Conservation (phyloP, 208 protist genomes). For the Acanthamoeba triangularis region DNA sequence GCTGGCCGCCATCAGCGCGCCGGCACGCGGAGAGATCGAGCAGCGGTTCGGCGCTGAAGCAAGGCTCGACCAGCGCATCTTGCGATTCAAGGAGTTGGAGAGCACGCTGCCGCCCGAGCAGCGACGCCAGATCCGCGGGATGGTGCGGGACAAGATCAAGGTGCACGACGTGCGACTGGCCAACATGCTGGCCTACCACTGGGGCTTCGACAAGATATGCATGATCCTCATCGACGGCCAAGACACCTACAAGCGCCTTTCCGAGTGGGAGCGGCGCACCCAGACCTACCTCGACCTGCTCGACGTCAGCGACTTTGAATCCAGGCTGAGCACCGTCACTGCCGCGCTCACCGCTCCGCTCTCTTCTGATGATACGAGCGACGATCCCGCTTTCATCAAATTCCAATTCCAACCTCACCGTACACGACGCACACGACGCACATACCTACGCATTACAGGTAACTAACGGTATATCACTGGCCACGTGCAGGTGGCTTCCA, state of each 20-base stretch:
- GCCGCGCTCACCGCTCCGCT: not conserved
- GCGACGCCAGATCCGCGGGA: not conserved
- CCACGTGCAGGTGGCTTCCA: not conserved
- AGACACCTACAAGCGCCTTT: not conserved
- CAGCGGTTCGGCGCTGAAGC: not conserved
- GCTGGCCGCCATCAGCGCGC: not conserved
- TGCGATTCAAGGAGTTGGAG: constrained; percentile 1
- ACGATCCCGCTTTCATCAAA: constrained; percentile 43
- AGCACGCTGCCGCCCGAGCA: not conserved
- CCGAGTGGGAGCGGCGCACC: not conserved
- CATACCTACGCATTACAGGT: not conserved
- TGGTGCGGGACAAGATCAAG: constrained; percentile 39
- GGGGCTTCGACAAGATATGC: not conserved
- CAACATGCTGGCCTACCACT: constrained; percentile 69
- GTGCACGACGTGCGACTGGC: constrained; percentile 11
- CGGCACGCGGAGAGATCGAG: not conserved
- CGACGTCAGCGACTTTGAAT: not conserved
- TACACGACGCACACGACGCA: not conserved
- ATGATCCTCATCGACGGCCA: constrained; percentile 47
- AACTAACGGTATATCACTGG: not conserved
- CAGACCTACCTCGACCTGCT: not conserved
- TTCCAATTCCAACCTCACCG: not conserved
- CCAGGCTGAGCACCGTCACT: not conserved
- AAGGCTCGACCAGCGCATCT: not conserved
- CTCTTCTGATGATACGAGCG: not conserved